Evolutionary conservation across 2,329 filamentous ascomycete genomes (phyloP), one percentile per base, ranked within the genome.

Genomic region (Cylindrodendrum hubeiense): DNA sequence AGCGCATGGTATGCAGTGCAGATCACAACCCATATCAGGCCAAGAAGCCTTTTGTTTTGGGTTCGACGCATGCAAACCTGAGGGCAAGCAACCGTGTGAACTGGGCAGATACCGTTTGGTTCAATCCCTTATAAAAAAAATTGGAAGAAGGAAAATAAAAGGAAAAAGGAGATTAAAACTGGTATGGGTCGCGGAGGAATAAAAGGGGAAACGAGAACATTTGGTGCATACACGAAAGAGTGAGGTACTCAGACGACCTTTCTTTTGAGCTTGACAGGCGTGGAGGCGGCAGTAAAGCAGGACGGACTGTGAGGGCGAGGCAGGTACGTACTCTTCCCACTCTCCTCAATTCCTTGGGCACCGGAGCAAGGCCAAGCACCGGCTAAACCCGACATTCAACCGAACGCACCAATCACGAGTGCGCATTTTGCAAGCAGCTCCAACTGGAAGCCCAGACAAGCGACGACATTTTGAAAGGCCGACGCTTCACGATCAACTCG

Each of bases 341-440:
- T n/a, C n/a, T 15, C 12, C 9, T 22, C 33, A 8, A 5, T 26
- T 21, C 21, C 33, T n/a, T n/a, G n/a, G n/a, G n/a, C n/a, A n/a
- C n/a, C 49, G 28, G 57, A 60, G 22, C 49, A 53, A 46, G 41
- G 39, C 43, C 26, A 10, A 63, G 47, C 61, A 71, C 66, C 60
- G 63, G 39, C 19, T 46, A 65, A 47, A 67, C 41, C 76, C 75
- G 76, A 75, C 33, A 60, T 67, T 76, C 66, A 74, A 51, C 76
- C 75, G 73, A 63, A 19, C 15, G 10, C 49, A 49, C 77, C 77
- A 79, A 79, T 79, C 77, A 79, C 39, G 43, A 44, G 65, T 51
- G 56, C 59, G 52, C 68, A 78, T 78, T 78, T 77, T 77, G 69
- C 76, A 78, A 78, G 76, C 77, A 78, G 73, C 68, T 74, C 72